Evolutionary conservation across 805 yeast species (phyloP).

Genomic region (Geotrichum ghanense): DNA sequence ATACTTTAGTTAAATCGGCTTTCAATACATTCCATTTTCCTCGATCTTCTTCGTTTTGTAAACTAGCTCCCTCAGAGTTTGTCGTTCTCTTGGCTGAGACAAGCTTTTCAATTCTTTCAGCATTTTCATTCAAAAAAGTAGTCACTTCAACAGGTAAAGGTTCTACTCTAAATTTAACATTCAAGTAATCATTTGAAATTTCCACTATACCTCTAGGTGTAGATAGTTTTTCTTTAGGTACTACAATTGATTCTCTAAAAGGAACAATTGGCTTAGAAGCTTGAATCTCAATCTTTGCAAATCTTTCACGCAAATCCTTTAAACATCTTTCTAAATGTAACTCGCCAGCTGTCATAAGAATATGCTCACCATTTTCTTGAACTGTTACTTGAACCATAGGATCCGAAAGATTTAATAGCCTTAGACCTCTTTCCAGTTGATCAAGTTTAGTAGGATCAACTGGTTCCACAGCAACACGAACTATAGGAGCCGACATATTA

Average conservation of each 20-base stretch:
- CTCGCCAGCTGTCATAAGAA: conserved; percentile 93
- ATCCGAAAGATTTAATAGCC: conserved; percentile 74
- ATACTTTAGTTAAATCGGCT: conserved; percentile 14
- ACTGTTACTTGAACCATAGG: conserved; percentile 85
- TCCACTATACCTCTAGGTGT: conserved; percentile 23
- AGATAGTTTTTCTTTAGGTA: conserved; percentile 11
- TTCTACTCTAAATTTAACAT: conserved; percentile 31
- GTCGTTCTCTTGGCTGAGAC: conserved; percentile 16
- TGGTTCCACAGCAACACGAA: conserved; percentile 93
- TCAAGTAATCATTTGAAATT: conserved; percentile 39
- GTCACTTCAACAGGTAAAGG: conserved; percentile 47
- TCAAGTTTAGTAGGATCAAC: conserved; percentile 72
- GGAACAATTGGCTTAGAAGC: conserved; percentile 92
- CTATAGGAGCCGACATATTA: conserved; percentile 71
- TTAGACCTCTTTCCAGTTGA: conserved; percentile 65
- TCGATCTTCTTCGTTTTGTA: conserved; percentile 15
- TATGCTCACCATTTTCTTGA: conserved; percentile 87
- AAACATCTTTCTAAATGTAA: conserved; percentile 89
- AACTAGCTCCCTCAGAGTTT: conserved; percentile 16
- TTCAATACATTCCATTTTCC: conserved; percentile 10
- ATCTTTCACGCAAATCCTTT: conserved; percentile 80
- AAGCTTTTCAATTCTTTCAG: conserved; percentile 30
- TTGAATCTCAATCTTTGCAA: conserved; percentile 81
- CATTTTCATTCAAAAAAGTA: conserved; percentile 38
- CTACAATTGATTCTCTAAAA: conserved; percentile 70